phyloP scores from a whole-genome alignment of 129 eudicot species.

The Glebionis coronaria region DNA sequence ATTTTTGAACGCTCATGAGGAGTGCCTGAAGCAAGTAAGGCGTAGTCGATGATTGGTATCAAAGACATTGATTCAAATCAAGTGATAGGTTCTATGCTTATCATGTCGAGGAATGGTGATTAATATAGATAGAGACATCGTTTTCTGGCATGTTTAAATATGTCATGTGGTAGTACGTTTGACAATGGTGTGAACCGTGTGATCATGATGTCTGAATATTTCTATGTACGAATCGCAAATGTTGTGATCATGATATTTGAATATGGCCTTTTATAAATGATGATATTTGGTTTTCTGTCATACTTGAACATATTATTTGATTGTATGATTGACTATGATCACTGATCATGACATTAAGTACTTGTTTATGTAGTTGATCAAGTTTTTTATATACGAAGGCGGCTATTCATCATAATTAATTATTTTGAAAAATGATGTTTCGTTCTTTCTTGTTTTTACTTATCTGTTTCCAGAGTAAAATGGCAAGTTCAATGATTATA shows the following conservation, averaged over 20 bases:
- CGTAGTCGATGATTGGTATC: slow-evolving; percentile 3
- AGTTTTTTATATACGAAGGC: neutral
- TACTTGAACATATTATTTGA: neutral
- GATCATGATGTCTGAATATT: slow-evolving; percentile 4
- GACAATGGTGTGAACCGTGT: neutral
- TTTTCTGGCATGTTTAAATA: slow-evolving; percentile 17
- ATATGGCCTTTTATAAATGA: too few relatives aligned
- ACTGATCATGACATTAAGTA: slow-evolving; percentile 23
- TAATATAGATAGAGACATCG: neutral
- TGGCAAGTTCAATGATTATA: too few relatives aligned
- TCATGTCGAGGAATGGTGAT: neutral
- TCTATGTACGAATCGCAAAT: neutral
- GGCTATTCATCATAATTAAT: too few relatives aligned
- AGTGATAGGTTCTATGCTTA: neutral
- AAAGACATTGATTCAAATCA: slow-evolving; percentile 19
- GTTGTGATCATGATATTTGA: slow-evolving; percentile 11
- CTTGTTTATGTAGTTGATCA: slow-evolving; percentile 28
- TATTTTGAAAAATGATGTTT: too few relatives aligned
- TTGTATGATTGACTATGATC: neutral
- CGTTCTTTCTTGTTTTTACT: too few relatives aligned
- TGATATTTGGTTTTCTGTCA: too few relatives aligned
- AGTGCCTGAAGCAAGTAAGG: neutral
- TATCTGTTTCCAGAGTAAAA: too few relatives aligned
- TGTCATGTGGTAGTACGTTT: neutral
- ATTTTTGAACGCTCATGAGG: neutral